Base-by-base conservation (phyloP, 257 asterid genomes). In the Primulina huaijiensis region DNA sequence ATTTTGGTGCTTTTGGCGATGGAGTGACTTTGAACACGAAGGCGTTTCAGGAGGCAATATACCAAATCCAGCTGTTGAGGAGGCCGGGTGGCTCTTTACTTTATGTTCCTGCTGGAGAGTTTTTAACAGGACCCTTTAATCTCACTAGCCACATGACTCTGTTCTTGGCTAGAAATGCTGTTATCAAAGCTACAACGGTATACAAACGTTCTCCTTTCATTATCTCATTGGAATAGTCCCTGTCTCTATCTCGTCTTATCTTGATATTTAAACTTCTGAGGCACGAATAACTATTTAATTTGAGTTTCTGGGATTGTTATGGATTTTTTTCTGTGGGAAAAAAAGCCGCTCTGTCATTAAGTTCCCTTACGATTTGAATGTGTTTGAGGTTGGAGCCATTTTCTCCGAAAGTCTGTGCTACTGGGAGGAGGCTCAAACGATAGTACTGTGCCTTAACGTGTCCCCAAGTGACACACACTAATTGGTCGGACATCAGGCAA, bases 1-100 rank as follows among this genome's bases (percentile, higher is more conserved):
- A 79, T 40, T 79, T 75, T 50, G 83, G 83, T 29, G 83, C 73
- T n/a, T 73, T 79, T 8, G 83, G 83, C 0, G 83, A 79, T 35
- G 83, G 83, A 16, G 64, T 40, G 59, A 75, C 83, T 20, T 34
- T 72, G 14, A 79, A 79, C 40, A 79, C 83, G 29, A 72, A 62
- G 20, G 83, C 83, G 17, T 79, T 79, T 55, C 72, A 53, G 58
- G 77, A 64, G 55, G 83, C 83, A 12, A 63, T 79, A 6, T 62
- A 67, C 35, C 61, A 62, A 38, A 73, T 79, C 3, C 65, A 71
- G 57, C 55, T 53, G 2, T 68, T 75, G 71, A 74, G 38, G 61
- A 62, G 65, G 61, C 66, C 69, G 33, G 83, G 83, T 61, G 83
- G 83, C 50, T 59, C 80, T 0, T 69, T 70, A 11, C 80, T 79